These are phyloP conservation scores for Ambrosia trifida DNA, from an alignment of 129 eudicot genomes.

Conservation along the genomic window DNA sequence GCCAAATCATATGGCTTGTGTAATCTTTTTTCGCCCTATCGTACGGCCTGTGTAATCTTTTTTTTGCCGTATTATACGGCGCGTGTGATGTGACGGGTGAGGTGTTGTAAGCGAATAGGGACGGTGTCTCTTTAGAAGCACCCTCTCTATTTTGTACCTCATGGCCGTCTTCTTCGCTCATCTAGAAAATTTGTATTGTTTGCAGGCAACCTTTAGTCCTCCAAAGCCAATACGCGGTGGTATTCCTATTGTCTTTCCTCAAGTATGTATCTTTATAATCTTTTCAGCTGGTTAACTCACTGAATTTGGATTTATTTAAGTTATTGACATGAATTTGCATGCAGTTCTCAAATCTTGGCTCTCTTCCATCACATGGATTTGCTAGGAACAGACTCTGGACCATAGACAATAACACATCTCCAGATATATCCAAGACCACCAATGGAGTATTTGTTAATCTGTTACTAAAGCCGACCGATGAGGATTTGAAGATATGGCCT, in stretches of 20 bases:
- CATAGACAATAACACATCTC: slow-evolving; percentile 55
- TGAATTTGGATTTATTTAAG: slow-evolving; percentile 12
- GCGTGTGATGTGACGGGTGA: no score
- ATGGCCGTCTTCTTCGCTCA: background rate
- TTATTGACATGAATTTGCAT: slow-evolving; percentile 22
- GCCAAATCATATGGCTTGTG: no score
- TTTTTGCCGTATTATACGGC: no score
- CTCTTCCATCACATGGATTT: slow-evolving; percentile 85
- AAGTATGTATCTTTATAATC: slow-evolving; percentile 47
- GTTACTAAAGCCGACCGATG: slow-evolving; percentile 75
- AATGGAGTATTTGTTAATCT: slow-evolving; percentile 62
- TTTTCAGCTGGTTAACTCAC: slow-evolving; percentile 5
- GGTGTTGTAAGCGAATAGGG: no score
- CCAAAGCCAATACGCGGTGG: slow-evolving; percentile 95
- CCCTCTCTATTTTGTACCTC: background rate
- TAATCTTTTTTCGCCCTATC: no score
- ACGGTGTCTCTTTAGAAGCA: no score
- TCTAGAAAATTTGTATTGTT: slow-evolving; percentile 15
- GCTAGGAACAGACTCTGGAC: slow-evolving; percentile 84
- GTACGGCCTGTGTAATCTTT: no score
- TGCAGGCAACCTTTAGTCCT: slow-evolving; percentile 76
- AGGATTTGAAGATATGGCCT: slow-evolving; percentile 82
- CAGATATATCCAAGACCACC: slow-evolving; percentile 39
- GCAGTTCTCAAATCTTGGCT: slow-evolving; percentile 75
- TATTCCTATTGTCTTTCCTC: slow-evolving; percentile 92